Percentiles rank a stretch among this genome's conserved stretches.
These are phyloP conservation scores for Populus simonii DNA, from an alignment of 345 rosid species.

Conservation along the genomic window DNA sequence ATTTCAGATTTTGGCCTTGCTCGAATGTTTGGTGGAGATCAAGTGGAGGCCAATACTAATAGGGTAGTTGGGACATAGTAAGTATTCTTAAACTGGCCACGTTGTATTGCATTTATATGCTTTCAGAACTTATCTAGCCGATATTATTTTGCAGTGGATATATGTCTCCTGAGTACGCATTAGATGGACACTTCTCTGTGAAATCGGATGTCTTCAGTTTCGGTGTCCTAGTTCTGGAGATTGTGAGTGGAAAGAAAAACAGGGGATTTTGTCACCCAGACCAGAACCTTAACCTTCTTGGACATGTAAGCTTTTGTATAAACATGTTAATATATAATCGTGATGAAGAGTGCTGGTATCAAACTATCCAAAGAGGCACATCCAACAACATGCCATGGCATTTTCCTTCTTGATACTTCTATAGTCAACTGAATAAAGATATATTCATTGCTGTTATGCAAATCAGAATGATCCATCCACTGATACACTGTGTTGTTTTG, in stretches of 20 bases:
- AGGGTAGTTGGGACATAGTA: background rate
- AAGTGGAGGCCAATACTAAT: background rate
- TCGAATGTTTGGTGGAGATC: background rate
- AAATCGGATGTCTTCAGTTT: no score
- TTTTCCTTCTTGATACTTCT: background rate
- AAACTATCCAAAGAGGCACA: background rate
- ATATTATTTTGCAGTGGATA: no score
- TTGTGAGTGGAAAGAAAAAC: background rate
- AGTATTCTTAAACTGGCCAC: background rate
- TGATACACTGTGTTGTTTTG: background rate
- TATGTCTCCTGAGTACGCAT: no score
- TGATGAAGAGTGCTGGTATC: background rate
- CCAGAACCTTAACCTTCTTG: background rate
- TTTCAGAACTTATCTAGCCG: background rate
- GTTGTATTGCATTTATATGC: background rate
- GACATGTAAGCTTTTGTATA: background rate
- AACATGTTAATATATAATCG: no score
- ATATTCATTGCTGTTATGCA: no score
- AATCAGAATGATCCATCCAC: no score
- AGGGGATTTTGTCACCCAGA: background rate
- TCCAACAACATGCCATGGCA: background rate
- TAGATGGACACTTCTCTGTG: no score
- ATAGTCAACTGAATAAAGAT: no score
- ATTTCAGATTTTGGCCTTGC: slow-evolving; percentile 1
- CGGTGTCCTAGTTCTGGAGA: no score